Evolutionary conservation across 2,329 filamentous ascomycete genomes (phyloP), one percentile per base, ranked within the genome.

Genomic region (Calonectria pauciramosa): DNA sequence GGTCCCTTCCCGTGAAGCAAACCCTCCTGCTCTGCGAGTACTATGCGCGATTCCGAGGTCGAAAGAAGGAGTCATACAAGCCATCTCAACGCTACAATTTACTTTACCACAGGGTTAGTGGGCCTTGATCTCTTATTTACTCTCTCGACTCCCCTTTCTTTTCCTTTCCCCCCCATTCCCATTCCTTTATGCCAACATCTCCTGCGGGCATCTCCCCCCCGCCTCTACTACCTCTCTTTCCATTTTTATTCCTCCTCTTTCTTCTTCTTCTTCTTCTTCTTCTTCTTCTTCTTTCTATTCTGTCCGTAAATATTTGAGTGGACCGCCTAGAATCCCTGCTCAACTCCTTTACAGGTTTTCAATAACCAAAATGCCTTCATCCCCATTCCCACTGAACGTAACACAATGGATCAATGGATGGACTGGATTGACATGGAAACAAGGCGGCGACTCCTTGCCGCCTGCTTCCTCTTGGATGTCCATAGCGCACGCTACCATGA

Each of bases 401-500:
- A 83, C 63, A 81, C 78, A 34, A 79, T 84, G 38, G 82, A 83
- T 72, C 84, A 84, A 60, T 92, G 91, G 91, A 84, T 83, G 49
- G 79, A 83, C 73, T 92, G 91, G 91, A 81, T 91, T 51, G 83
- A 88, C 59, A 82, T 83, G 65, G 91, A 93, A 82, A 85, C 89
- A 10, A 86, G 85, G 70, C 88, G 89, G 70, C 88, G 91, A 52
- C 85, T 92, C 34, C 83, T 91, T n/a, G 85, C 88, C 41, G 88
- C 87, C 18, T 92, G 90, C 82, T 91, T 92, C 81, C 82, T 91
- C 68, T 84, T 91, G 71, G 91, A 92, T 80, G 85, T 88, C 9
- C 90, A 92, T 74, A 87, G 89, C 79, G 87, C 89, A 75, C 84
- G 88, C 75, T 92, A 90, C 78, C 86, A 89, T 68, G 88, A 92